Base-by-base conservation (phyloP, 2,329 filamentous ascomycete genomes). In the Sarocladium kiliense region DNA sequence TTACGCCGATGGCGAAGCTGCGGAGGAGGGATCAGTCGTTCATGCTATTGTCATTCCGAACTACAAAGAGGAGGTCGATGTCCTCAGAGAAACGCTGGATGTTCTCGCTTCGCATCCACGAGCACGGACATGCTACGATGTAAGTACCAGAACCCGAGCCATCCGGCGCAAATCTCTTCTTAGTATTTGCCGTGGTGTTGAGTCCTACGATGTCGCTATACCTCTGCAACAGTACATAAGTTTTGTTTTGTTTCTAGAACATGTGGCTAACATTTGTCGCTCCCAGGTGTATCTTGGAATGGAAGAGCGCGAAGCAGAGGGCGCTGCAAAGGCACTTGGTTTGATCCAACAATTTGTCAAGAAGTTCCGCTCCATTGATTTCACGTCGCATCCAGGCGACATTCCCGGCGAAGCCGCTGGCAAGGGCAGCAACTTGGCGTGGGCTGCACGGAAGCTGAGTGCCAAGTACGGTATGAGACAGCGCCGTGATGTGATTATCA, bases 241-340 rank as follows among this genome's bases (percentile, higher is more conserved):
- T n/a, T n/a, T n/a, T n/a, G n/a, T n/a, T n/a, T n/a, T n/a, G n/a
- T n/a, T n/a, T n/a, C n/a, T n/a, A n/a, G n/a, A n/a, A n/a, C n/a
- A n/a, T n/a, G n/a, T n/a, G n/a, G n/a, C n/a, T n/a, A n/a, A n/a
- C n/a, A n/a, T n/a, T n/a, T n/a, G n/a, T n/a, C n/a, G n/a, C n/a
- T n/a, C n/a, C n/a, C n/a, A 89, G 86, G 74, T 90, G 54, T 89
- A 85, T 64, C 76, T 90, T 27, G 87, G 82, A 21, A 89, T 89
- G 86, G 87, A 89, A 65, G 74, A 85, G 62, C 82, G 86, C 56
- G 87, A 90, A 65, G 71, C 73, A 51, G 77, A 81, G 47, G 80
- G 77, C 11, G 78, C 82, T 57, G 69, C 77, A 49, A 89, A 89
- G 68, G 86, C 86, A 11, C 72, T 77, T 57, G 74, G 74, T 9